Conservation (phyloP, 2,329 filamentous ascomycete species). For the Lachnellula suecica region DNA sequence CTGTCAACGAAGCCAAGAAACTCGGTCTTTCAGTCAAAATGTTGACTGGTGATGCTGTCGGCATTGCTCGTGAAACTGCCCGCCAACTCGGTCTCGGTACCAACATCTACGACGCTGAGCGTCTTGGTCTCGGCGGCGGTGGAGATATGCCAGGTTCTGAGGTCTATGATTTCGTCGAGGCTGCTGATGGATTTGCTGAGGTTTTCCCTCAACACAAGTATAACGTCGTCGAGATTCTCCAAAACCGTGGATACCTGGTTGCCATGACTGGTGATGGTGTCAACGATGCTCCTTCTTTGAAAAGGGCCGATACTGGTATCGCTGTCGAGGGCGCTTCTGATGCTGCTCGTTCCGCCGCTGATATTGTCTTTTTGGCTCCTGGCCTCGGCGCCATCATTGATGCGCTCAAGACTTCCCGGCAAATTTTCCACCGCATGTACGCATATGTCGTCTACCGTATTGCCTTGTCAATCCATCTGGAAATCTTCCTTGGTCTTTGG, state of each 20-base stretch:
- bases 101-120: conserved; percentile 92
- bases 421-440: conserved; percentile 97
- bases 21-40: conserved; percentile 92
- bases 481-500: conserved; percentile 90
- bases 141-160: conserved; percentile 93
- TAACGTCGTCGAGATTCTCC: conserved; percentile 88
- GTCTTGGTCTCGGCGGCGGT: conserved; percentile 84
- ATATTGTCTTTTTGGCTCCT: conserved; percentile 91
- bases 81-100: conserved; percentile 88
- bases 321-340: conserved; percentile 91
- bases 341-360: conserved; percentile 84
- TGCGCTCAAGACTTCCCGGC: conserved; percentile 86
- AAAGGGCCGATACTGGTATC: conserved; percentile 96
- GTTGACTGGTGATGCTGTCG: conserved; percentile 92
- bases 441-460: conserved; percentile 96
- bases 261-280: conserved; percentile 97
- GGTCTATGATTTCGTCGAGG: conserved; percentile 94
- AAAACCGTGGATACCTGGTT: conserved; percentile 90
- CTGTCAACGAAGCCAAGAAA: conserved; percentile 84
- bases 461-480: conserved; percentile 84
- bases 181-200: conserved; percentile 91
- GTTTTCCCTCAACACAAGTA: conserved; percentile 97
- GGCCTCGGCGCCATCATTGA: conserved; percentile 92
- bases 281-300: conserved; percentile 88
- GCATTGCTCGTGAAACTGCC: conserved; percentile 88